These are phyloP conservation scores for Acanthamoeba triangularis DNA, from an alignment of 208 protist species.

Conservation along the genomic window DNA sequence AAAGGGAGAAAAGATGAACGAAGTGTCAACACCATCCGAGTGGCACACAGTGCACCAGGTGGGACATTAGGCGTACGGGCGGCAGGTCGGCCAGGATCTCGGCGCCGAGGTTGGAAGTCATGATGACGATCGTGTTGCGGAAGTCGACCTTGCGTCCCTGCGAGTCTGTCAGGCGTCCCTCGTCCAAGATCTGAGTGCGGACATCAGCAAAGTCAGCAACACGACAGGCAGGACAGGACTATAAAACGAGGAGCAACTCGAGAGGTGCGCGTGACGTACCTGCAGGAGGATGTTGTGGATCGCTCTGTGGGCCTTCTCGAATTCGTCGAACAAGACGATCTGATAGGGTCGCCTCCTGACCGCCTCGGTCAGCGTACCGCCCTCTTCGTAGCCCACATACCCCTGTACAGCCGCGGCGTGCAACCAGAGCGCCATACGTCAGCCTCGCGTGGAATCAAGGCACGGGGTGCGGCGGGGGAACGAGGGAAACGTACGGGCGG, in stretches of 20 bases:
- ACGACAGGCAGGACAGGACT: too few relatives aligned
- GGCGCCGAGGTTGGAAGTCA: constrained; percentile 98
- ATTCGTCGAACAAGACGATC: constrained; percentile 99
- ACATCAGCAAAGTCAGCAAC: too few relatives aligned
- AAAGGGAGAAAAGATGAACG: not conserved
- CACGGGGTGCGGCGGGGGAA: too few relatives aligned
- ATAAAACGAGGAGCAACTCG: too few relatives aligned
- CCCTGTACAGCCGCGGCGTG: constrained; percentile 84
- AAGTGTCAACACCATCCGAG: not conserved
- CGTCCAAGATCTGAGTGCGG: constrained; percentile 95
- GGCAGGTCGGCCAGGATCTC: constrained; percentile 92
- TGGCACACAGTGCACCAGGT: not conserved
- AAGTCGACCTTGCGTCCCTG: constrained; percentile 98
- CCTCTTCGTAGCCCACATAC: constrained; percentile 99
- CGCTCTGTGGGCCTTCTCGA: constrained; percentile 99
- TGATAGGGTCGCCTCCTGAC: constrained; percentile 98
- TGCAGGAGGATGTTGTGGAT: constrained; percentile 99
- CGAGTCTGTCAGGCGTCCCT: constrained; percentile 98
- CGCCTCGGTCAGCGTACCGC: constrained; percentile 99
- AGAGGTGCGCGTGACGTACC: not conserved
- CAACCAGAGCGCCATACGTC: too few relatives aligned
- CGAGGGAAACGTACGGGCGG: constrained; percentile 91
- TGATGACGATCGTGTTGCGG: constrained; percentile 98
- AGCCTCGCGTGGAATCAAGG: too few relatives aligned
- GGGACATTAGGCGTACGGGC: not conserved